Base-by-base conservation (phyloP, 139 green algal species). In the Edaphochlamys debaryana region DNA sequence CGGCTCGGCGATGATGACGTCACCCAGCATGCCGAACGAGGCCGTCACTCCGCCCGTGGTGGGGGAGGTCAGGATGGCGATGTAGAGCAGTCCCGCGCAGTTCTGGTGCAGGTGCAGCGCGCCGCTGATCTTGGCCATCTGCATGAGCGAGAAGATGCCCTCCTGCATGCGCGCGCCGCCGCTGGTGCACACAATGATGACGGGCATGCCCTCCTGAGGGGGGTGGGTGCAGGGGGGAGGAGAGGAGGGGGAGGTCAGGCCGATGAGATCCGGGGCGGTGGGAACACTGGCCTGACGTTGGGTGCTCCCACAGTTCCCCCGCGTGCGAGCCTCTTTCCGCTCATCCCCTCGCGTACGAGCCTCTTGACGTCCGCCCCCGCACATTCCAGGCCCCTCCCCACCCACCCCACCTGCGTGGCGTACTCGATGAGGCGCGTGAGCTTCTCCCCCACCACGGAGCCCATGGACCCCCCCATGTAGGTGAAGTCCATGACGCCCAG, bases 391-490 rank as follows among this genome's bases (percentile, higher is more conserved):
- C 17, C 50, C 50, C 50, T 15, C 17, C 50, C 50, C 50, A 58
- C 50, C 50, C n/a, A n/a, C n/a, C n/a, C n/a, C n/a, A n/a, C n/a
- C n/a, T 87, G 82, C 27, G 90, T 93, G 19, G 91, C 92, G 86
- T 94, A 95, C 82, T 94, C 92, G 68, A 96, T 94, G 63, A 95
- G 79, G 54, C 90, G 87, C 23, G 92, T 95, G 56, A 96, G 91
- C 89, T 96, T 96, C 90, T 95, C 92, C 7, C 93, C 93, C 76
- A 96, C 92, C 69, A 95, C 92, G 40, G 75, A 90, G 54, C 92
- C 92, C 92, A 95, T 95, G 69, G 73, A 90, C 79, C 92, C 92
- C n/a, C 91, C 92, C 92, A 95, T 96, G 92, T 93, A 95, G 76
- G 78, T 73, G 81, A 94, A 96, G 62, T 96, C 90, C 92, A 95